These are phyloP conservation scores for Brassica cretica DNA, from an alignment of 345 rosid species.

Conservation along the genomic window DNA sequence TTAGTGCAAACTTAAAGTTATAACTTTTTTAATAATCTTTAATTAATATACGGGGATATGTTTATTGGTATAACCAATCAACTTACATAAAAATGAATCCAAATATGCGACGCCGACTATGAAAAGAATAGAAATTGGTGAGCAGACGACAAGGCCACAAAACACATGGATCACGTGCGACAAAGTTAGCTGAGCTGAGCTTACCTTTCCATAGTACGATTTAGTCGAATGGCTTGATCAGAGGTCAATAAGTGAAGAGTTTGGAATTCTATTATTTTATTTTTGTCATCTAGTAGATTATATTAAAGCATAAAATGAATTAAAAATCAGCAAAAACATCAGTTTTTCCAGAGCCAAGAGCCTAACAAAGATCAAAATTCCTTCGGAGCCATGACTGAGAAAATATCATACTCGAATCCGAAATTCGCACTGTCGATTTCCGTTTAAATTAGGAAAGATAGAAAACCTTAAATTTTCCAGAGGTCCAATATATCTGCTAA, in stretches of 20 bases:
- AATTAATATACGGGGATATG: neutral
- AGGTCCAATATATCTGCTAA: too few species aligned
- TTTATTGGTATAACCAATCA: neutral
- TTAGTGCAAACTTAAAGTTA: too few species aligned
- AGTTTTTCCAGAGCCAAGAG: neutral
- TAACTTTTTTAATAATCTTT: too few species aligned
- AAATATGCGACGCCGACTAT: neutral
- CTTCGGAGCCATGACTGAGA: neutral
- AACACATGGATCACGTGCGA: neutral
- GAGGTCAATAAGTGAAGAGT: neutral
- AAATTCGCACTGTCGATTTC: too few species aligned
- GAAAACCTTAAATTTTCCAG: too few species aligned
- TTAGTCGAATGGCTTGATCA: neutral
- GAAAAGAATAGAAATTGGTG: neutral
- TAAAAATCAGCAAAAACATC: neutral
- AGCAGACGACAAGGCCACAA: slow-evolving; percentile 4
- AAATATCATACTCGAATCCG: neutral
- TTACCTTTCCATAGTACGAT: neutral
- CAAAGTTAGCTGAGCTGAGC: neutral
- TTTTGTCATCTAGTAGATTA: neutral
- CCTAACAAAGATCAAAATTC: neutral
- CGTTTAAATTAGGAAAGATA: too few species aligned
- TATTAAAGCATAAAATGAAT: neutral
- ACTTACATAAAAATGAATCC: neutral
- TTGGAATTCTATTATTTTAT: too few species aligned